Conservation (phyloP, 2,329 filamentous ascomycete genomes). For the Diaporthe caulivora region DNA sequence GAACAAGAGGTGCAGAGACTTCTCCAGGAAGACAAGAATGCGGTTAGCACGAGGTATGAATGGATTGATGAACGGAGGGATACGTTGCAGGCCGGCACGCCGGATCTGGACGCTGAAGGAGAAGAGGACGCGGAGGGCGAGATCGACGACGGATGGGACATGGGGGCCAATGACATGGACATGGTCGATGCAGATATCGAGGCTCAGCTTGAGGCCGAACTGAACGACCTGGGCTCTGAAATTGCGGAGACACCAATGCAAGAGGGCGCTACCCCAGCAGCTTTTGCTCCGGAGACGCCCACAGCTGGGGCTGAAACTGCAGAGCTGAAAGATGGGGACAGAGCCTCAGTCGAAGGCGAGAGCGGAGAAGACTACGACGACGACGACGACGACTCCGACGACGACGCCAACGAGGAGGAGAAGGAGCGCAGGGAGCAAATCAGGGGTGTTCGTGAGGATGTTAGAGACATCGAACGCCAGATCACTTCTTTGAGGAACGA, state of each 20-base stretch:
- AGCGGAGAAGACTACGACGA: conserved; percentile 60
- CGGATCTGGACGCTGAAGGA: conserved; percentile 55
- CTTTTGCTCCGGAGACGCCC: conserved; percentile 54
- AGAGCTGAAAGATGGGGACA: conserved; percentile 60
- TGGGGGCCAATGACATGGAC: conserved; percentile 43
- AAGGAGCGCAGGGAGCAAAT: conserved; percentile 62
- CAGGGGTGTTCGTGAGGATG: conserved; percentile 67
- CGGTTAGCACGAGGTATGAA: conserved; percentile 72
- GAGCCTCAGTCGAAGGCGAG: conserved; percentile 54
- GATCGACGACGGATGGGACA: conserved; percentile 47
- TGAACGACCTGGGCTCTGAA: conserved; percentile 62
- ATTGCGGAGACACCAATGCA: conserved; percentile 65
- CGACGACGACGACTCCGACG: conserved; percentile 65
- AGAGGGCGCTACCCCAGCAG: conserved; percentile 50
- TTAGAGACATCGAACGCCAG: conserved; percentile 65
- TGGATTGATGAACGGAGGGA: conserved; percentile 67
- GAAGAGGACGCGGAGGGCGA: conserved; percentile 60
- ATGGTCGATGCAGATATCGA: conserved; percentile 53
- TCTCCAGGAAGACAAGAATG: conserved; percentile 75
- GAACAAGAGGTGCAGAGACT: conserved; percentile 83
- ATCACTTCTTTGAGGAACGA: conserved; percentile 60
- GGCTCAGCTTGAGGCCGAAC: conserved; percentile 46
- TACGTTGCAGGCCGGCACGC: conserved; percentile 41
- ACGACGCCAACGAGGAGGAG: conserved; percentile 67
- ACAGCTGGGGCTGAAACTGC: conserved; percentile 58